These are phyloP conservation scores for Trichoderma breve DNA, from an alignment of 2,329 filamentous ascomycete genomes.

Conservation along the genomic window DNA sequence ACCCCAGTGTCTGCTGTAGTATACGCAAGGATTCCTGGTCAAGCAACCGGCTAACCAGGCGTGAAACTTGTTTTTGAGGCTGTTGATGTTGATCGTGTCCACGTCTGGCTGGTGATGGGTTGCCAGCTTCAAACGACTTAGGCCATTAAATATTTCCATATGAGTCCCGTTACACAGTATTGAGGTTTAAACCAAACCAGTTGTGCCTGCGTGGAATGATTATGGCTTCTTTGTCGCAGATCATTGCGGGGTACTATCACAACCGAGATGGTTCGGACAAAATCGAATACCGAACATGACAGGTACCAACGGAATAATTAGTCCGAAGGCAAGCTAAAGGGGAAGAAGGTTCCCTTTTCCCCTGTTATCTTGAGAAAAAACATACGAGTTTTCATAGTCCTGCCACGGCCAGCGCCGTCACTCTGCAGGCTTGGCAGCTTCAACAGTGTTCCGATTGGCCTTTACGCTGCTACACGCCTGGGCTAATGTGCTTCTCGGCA, in stretches of 20 bases:
- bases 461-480: not conserved
- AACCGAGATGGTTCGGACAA: not conserved
- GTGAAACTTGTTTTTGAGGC: not conserved
- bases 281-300: not conserved
- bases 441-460: not conserved
- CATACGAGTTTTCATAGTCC: not conserved
- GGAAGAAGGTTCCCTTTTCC: not conserved
- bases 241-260: not conserved
- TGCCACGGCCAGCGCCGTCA: not conserved
- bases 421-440: not conserved
- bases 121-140: not conserved
- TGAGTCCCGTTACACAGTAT: conserved; percentile 1
- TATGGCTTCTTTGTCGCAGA: not conserved
- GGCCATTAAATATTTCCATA: not conserved
- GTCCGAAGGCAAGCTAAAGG: not conserved
- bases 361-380: not conserved
- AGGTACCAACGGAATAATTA: not conserved
- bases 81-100: not conserved
- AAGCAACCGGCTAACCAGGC: not conserved
- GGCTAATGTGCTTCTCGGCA: not conserved
- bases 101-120: not conserved
- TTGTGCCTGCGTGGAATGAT: not conserved
- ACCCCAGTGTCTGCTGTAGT: not conserved
- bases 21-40: not conserved
- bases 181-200: not conserved